Evolutionary conservation across 768 basidiomycete genomes (phyloP).

Genomic region (Exsudoporus frostii): DNA sequence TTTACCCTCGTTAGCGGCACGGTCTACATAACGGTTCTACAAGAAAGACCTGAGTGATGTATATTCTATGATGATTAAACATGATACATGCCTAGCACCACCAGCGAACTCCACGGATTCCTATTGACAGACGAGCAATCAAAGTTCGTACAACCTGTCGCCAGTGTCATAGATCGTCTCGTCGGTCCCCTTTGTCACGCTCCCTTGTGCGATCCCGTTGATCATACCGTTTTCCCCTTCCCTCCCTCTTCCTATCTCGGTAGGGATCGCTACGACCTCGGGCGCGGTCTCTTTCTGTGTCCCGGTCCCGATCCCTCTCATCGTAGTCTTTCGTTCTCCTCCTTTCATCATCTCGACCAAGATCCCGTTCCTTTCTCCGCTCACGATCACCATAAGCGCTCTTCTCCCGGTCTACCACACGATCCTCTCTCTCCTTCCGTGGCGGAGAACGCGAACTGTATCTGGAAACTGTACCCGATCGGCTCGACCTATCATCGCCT

Average conservation of each 20-base stretch:
- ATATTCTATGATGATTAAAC: background rate
- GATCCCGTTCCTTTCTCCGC: slow-evolving; percentile 10
- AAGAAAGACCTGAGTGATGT: background rate
- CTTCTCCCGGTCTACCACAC: slow-evolving; percentile 4
- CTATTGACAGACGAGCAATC: background rate
- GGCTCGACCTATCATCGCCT: slow-evolving; percentile 28
- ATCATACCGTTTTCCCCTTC: background rate
- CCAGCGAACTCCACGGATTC: background rate
- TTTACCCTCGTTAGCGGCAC: background rate
- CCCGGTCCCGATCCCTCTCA: slow-evolving; percentile 16
- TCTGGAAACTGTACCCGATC: slow-evolving; percentile 43
- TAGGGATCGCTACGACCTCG: slow-evolving; percentile 31
- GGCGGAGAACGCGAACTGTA: slow-evolving; percentile 50
- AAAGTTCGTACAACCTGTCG: background rate
- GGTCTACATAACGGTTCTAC: background rate
- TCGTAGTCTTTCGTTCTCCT: slow-evolving; percentile 11
- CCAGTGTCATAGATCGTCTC: slow-evolving; percentile 4
- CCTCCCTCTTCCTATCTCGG: slow-evolving; percentile 23
- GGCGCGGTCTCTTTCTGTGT: slow-evolving; percentile 27
- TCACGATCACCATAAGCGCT: slow-evolving; percentile 15
- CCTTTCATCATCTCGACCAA: slow-evolving; percentile 11
- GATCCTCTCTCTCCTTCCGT: slow-evolving; percentile 18
- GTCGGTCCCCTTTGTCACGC: slow-evolving; percentile 15
- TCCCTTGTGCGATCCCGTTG: slow-evolving; percentile 18
- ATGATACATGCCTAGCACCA: background rate